These are phyloP conservation scores for Monosporascus sp. DNA, from an alignment of 2,329 filamentous ascomycete species.

Conservation along the genomic window DNA sequence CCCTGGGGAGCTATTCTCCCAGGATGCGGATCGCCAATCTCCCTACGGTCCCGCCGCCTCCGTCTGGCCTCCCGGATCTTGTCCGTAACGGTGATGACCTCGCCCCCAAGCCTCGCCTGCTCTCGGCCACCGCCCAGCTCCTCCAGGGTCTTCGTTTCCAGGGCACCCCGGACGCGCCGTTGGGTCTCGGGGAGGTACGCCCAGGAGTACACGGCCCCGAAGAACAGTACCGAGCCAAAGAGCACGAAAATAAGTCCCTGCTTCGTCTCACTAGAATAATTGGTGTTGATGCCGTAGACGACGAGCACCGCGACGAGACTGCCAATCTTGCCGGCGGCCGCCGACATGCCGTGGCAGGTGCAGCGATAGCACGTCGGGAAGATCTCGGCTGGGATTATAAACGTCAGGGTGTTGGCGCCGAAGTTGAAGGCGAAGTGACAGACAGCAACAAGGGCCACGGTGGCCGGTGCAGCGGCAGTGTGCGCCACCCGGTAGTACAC, in stretches of 20 bases:
- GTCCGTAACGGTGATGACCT: slow-evolving; percentile 38
- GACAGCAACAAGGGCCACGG: slow-evolving; percentile 45
- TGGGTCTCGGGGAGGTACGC: slow-evolving; percentile 46
- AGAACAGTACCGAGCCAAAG: slow-evolving; percentile 43
- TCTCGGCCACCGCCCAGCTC: slow-evolving; percentile 45
- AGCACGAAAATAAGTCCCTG: slow-evolving; percentile 47
- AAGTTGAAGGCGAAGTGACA: slow-evolving; percentile 53
- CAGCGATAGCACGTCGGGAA: slow-evolving; percentile 60
- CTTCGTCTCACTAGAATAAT: slow-evolving; percentile 34
- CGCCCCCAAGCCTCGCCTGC: slow-evolving; percentile 38
- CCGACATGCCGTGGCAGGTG: slow-evolving; percentile 58
- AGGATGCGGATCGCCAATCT: neutral
- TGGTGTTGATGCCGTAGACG: slow-evolving; percentile 41
- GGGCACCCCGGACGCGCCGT: slow-evolving; percentile 31
- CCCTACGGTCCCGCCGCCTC: slow-evolving; percentile 1
- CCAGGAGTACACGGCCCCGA: slow-evolving; percentile 47
- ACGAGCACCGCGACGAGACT: slow-evolving; percentile 8
- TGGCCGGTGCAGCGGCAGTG: slow-evolving; percentile 23
- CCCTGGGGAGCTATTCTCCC: slow-evolving; percentile 10
- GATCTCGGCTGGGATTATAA: slow-evolving; percentile 59
- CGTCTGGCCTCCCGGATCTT: slow-evolving; percentile 23
- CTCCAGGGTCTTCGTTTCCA: slow-evolving; percentile 44
- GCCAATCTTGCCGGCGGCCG: slow-evolving; percentile 54
- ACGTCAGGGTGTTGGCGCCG: slow-evolving; percentile 57
- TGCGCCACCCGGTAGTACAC: slow-evolving; percentile 45